Conservation (phyloP, 129 eudicot species). For the Daucus carota region DH1_v3.0 NC_030387.2:39111501-39112000, state of each 20-base stretch:
- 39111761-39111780: conserved; percentile 78
- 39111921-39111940: not conserved
- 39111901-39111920: not conserved
- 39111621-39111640: conserved; percentile 70
- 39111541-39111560: conserved; percentile 43
- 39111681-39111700: conserved; percentile 47
- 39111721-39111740: conserved; percentile 59
- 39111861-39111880: not conserved
- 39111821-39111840: not conserved
- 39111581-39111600: conserved; percentile 65
- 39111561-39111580: conserved; percentile 55
- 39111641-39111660: conserved; percentile 59
- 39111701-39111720: conserved; percentile 62
- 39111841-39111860: not conserved
- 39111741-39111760: conserved; percentile 54
- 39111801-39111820: not conserved
- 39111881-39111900: not conserved
- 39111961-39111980: not conserved
- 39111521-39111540: conserved; percentile 34
- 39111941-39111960: no score
- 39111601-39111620: conserved; percentile 50
- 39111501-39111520: conserved; percentile 50
- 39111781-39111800: conserved; percentile 16
- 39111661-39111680: conserved; percentile 73
- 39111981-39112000: not conserved